Percentiles rank a stretch among this genome's conserved stretches.
phyloP scores from a whole-genome alignment of 345 rosid genomes.

The Arabis hirsuta region DNA sequence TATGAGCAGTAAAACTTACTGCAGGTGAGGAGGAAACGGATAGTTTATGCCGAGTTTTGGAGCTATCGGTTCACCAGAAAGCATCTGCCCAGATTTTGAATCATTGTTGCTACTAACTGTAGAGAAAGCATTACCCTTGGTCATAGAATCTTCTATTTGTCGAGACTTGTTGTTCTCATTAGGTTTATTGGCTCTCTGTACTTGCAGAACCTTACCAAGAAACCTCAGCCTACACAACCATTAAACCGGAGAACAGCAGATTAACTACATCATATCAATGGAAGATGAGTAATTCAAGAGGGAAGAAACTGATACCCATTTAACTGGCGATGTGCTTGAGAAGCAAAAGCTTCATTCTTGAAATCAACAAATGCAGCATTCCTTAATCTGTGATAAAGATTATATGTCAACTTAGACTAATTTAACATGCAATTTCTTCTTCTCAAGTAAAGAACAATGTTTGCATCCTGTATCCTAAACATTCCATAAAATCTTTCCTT shows the following conservation, averaged over 20 bases:
- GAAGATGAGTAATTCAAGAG: not conserved
- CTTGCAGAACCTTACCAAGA: constrained; percentile 87
- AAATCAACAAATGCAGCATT: constrained; percentile 94
- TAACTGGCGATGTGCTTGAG: constrained; percentile 80
- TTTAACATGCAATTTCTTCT: not conserved
- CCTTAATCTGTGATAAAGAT: constrained; percentile 55
- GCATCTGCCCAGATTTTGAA: constrained; percentile 46
- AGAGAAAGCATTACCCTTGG: constrained; percentile 45
- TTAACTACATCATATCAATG: constrained; percentile 5
- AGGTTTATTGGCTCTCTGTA: constrained; percentile 71
- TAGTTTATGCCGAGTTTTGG: constrained; percentile 90
- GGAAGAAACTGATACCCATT: constrained; percentile 62
- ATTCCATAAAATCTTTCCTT: not conserved
- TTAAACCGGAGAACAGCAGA: constrained; percentile 22
- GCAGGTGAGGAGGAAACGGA: constrained; percentile 88
- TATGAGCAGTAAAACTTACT: constrained; percentile 52
- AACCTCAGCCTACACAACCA: constrained; percentile 70
- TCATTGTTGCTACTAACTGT: constrained; percentile 44
- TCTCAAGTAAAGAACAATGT: not conserved
- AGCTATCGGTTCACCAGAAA: constrained; percentile 71
- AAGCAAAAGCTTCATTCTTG: constrained; percentile 67
- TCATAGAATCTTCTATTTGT: constrained; percentile 48
- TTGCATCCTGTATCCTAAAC: not conserved
- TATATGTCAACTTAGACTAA: constrained; percentile 9
- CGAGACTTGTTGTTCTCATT: constrained; percentile 51